Evolutionary conservation across 2,329 filamentous ascomycete genomes (phyloP).

Genomic region (Stachybotrys chartarum): DNA sequence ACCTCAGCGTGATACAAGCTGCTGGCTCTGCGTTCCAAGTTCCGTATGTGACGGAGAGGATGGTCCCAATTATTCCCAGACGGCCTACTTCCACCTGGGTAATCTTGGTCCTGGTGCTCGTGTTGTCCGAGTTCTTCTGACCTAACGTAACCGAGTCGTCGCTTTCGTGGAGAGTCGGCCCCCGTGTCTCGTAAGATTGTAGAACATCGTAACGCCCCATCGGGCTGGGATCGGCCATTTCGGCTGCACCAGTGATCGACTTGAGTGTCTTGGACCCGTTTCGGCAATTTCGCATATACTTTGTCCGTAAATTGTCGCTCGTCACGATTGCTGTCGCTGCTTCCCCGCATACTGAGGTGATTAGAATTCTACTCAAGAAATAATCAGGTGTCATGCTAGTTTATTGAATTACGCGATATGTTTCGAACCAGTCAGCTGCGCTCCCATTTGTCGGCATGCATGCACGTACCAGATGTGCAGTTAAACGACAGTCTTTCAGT

Average conservation of each 20-base stretch:
- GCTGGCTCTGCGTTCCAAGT: neutral
- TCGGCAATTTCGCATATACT: neutral
- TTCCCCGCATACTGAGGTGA: neutral
- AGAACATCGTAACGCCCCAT: neutral
- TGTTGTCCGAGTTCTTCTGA: neutral
- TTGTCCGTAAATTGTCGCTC: neutral
- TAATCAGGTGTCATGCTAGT: no score
- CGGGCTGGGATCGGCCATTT: neutral
- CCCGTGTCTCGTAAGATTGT: neutral
- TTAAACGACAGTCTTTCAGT: neutral
- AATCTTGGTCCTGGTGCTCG: neutral
- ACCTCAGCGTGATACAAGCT: neutral
- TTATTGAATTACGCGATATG: neutral
- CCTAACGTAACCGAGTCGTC: neutral
- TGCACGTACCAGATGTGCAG: neutral
- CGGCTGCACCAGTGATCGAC: neutral
- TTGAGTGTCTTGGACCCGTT: neutral
- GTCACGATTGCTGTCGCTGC: neutral
- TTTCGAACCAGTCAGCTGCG: neutral
- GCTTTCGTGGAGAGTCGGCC: neutral
- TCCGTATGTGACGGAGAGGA: neutral
- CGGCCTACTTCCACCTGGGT: neutral
- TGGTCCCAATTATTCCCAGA: neutral
- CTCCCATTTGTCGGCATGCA: neutral
- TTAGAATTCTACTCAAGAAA: neutral